Evolutionary conservation across 768 basidiomycete species (phyloP), one percentile per base, ranked within the genome.

Genomic region (Lactarius trivialis): DNA sequence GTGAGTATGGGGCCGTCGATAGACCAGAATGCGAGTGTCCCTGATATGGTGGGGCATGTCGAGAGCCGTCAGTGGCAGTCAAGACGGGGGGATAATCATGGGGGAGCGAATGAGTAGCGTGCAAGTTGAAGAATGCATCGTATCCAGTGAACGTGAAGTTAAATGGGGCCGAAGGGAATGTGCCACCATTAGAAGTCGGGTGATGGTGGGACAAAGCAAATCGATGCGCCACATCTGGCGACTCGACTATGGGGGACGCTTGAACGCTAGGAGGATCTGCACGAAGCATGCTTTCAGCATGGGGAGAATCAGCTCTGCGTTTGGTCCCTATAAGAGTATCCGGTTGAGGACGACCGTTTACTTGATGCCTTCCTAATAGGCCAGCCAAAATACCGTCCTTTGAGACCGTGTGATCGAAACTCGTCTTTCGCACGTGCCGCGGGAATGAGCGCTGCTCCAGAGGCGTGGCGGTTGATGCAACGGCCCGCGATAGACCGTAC

Each of bases 381-480:
- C 81, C 82, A 33, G 77, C 70, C 61, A 84, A 76, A 58, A 86
- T 80, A 39, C 80, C 83, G 64, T 87, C 85, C 66, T 82, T 83
- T 39, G 82, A 81, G 43, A 95, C 86, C 4, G 93, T 94, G 74
- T 94, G 93, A 73, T 97, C 93, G 72, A 94, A 96, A 74, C 91
- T 93, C 51, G 93, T 92, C 79, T 97, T 97, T 64, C 93, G 84
- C 61, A 93, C 91, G 73, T 89, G 88, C 63, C 88, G 83, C 56
- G 93, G 91, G 71, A 93, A 91, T 33, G 80, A 74, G 65, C 80
- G 84, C 67, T 79, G 70, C 64, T 75, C 75, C 55, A 73, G 69
- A 61, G 75, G 69, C 14, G 67, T 66, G 28, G 68, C 67, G 45
- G 63, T 69, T 51, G 71, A 68, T 39, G 67, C 53, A 58, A 70